Evolutionary conservation across 148 eudicot species (phyloP), one percentile per base, ranked within the genome.

Genomic region (Spergularia marina): DNA sequence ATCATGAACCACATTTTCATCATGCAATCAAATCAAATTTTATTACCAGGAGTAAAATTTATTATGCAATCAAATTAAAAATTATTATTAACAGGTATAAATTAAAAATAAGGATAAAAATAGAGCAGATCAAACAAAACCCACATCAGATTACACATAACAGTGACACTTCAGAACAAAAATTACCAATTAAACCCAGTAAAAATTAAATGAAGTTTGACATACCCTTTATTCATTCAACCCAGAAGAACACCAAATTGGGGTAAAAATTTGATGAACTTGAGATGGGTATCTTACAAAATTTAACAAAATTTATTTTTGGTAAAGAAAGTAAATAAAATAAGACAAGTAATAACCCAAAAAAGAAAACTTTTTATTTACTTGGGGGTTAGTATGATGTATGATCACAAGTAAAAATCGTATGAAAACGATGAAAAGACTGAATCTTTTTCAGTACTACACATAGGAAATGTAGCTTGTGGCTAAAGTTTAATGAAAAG

Each of bases 1-100:
- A 81, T 75, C 80, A 83, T 84, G 74, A 80, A 80, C 88, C 83
- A 78, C 84, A 83, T 74, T 75, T 79, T 82, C 68, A 78, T 84
- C 89, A 34, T 64, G 51, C 20, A 56, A 56, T 56, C 16, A 6
- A 55, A 55, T 15, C 15, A 55, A 55, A 13, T 55, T 55, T 30
- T 30, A 30, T 30, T 30, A 30, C 0, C 36, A 30, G 36, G 36
- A 2, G 4, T 30, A 30, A 56, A 16, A 56, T 5, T 15, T 18
- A 60, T 20, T 10, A 60, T 23, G 6, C 2, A 3, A 60, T 60
- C 64, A 20, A 56, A 60, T 23, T 34, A 60, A 23, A 20, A 18
- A 21, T 6, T 0, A 58, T 21, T 15, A 74, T 14, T 71, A 20
- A 76, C 57, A 60, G 36, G 36, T 3, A 20, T 23, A 66, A 16